Base-by-base conservation (phyloP, 1,284 basidiomycete species). In the Trametes pubescens region DNA sequence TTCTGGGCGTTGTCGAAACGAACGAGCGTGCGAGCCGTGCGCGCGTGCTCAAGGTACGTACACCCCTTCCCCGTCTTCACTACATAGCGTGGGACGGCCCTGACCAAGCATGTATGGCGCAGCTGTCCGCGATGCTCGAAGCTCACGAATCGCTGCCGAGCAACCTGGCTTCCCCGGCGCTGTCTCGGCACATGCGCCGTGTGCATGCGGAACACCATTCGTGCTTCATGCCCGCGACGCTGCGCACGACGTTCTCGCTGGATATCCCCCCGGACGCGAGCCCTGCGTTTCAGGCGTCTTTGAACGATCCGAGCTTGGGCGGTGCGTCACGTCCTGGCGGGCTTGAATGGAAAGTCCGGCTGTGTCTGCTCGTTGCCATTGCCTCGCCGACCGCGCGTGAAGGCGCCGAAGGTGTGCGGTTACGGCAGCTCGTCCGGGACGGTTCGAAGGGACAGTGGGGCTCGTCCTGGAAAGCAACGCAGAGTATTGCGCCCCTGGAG, bases 221-320 rank as follows among this genome's bases (percentile, higher is more conserved):
- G 0, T 88, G 91, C 6, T 89, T 94, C 72, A 86, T 90, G 2
- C 77, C 88, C 10, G 86, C 90, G 52, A 88, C 88, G 0, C 80
- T 88, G 2, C 88, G 94, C 34, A 88, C 91, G 43, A 88, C 91
- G 0, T 97, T 97, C 77, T 83, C 90, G 7, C 85, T 98, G 2
- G 94, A 95, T 73, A 96, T 98, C 62, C 95, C 95, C 0, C 88
- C 89, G 1, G 95, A 96, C 66, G 94, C 90, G 0, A 92, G 91
- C 58, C 95, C 95, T 0, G 91, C 88, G 0, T 97, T 97, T 76
- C 77, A 89, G 73, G 78, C 89, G 1, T 74, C 78, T 49, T 75
- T 87, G 14, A 81, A 82, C 46, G 73, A 74, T 46, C 22, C 47
- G 9, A 7, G 14, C 1, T 43, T 29, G 9, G 59, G 51, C 55